A percentile compares a stretch with the other conserved stretches of the same genome.
phyloP scores from a whole-genome alignment of 495 filamentous ascomycete species.

The Pseudoneurospora amorphoporcata region DNA sequence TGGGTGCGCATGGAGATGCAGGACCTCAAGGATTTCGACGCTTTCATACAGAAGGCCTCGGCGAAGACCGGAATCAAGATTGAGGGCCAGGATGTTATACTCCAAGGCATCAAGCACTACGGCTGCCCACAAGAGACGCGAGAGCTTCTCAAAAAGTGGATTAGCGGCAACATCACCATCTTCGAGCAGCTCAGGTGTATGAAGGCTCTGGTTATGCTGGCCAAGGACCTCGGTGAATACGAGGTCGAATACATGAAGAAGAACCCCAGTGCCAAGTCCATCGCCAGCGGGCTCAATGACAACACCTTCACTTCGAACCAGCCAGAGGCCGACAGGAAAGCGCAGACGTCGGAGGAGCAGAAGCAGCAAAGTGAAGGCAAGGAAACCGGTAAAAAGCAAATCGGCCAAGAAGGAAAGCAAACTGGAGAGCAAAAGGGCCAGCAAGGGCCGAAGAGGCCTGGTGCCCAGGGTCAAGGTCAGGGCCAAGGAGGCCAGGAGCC shows the following conservation, averaged over 20 bases:
- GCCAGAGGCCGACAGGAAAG: slow-evolving; percentile 12
- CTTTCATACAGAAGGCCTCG: background rate
- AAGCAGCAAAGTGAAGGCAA: slow-evolving; percentile 10
- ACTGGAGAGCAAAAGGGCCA: slow-evolving; percentile 22
- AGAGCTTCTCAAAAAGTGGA: slow-evolving; percentile 39
- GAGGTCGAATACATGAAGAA: slow-evolving; percentile 1
- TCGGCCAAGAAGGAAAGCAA: slow-evolving; percentile 14
- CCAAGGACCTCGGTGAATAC: slow-evolving; percentile 5
- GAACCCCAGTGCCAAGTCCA: background rate
- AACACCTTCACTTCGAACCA: slow-evolving; percentile 11
- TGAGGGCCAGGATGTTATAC: background rate
- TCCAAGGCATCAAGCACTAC: slow-evolving; percentile 7
- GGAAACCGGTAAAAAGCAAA: slow-evolving; percentile 11
- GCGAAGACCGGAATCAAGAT: slow-evolving; percentile 1
- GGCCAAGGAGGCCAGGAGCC: slow-evolving; percentile 18
- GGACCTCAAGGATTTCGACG: slow-evolving; percentile 11
- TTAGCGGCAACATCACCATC: slow-evolving; percentile 51
- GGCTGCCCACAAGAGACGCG: slow-evolving; percentile 22
- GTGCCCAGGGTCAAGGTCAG: slow-evolving; percentile 11
- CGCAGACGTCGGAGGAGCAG: slow-evolving; percentile 5
- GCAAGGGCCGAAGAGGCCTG: slow-evolving; percentile 12
- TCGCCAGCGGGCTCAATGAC: background rate
- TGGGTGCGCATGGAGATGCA: slow-evolving; percentile 27
- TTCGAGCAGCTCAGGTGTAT: slow-evolving; percentile 43
- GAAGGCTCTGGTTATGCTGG: slow-evolving; percentile 10